Evolutionary conservation across 139 green algal species (phyloP), one percentile per base, ranked within the genome.

Genomic region (Micractinium conductrix): DNA sequence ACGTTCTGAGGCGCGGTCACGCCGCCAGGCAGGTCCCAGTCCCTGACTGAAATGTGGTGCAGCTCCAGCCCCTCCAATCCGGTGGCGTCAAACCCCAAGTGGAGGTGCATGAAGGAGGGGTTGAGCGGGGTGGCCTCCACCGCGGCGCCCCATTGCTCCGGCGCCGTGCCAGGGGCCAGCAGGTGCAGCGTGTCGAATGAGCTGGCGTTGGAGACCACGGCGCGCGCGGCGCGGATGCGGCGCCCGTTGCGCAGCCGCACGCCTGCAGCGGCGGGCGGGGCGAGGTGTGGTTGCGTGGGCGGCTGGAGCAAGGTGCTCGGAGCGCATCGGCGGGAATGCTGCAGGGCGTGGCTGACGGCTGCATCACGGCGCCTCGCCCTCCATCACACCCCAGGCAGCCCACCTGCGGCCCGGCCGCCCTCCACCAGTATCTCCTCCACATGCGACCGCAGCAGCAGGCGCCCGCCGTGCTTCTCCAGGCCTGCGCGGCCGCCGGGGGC

Each of bases 31-130:
- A 21, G 22, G 16, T 95, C 90, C 97, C 96, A 99, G 73, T 84
- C 88, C 76, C 97, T 95, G 6, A 99, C 97, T 0, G 98, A 83
- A n/a, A 99, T 98, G 93, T 99, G 97, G 86, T 99, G 97, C 72
- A 99, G 89, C 88, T 98, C 93, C 40, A 97, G 89, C 37, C 92
- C 91, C 14, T 93, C 82, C 69, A 94, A 50, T 10, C 88, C 89
- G 81, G 88, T 87, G 6, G 87, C 91, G 71, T 98, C 95, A 83
- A 98, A 96, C 28, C 93, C 97, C 7, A 98, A n/a, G 86, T 99
- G 96, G 4, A 99, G 89, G 91, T 99, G 97, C 94, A 99, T 98
- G 92, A 99, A 99, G 78, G 90, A 96, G 30, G 89, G 87, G 84
- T 92, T 96, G 48, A 93, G 69, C 17, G 95, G 94, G 0, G 90